Percentiles rank a stretch among this genome's conserved stretches.
Conservation (phyloP, 139 green algal species). For the Pycnococcus provasolii region DNA sequence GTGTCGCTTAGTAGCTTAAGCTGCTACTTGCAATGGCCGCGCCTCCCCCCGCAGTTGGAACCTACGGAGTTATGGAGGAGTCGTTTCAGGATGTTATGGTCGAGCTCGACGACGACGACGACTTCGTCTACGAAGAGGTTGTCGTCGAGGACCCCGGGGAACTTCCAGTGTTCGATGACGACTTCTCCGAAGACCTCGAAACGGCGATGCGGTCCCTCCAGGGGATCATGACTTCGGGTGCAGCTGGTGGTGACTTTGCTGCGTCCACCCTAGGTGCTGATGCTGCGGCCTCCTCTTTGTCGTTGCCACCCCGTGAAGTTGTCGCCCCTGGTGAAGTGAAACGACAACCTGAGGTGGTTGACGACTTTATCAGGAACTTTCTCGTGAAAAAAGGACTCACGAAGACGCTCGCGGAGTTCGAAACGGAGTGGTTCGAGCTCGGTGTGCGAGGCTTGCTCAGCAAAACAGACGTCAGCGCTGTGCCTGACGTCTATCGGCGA, state of each 20-base stretch:
- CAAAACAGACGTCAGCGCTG: slow-evolving; percentile 24
- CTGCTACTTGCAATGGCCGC: too few species aligned
- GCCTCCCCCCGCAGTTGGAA: too few species aligned
- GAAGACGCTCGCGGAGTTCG: slow-evolving; percentile 59
- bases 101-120: slow-evolving; percentile 52
- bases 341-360: slow-evolving; percentile 53
- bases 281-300: neutral
- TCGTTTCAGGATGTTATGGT: too few species aligned
- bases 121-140: slow-evolving; percentile 68
- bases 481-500: slow-evolving; percentile 59
- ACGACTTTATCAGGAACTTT: slow-evolving; percentile 81
- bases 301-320: slow-evolving; percentile 2
- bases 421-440: slow-evolving; percentile 78
- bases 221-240: slow-evolving; percentile 14
- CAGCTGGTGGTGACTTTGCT: neutral
- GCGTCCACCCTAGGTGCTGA: neutral
- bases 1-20: too few species aligned
- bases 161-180: slow-evolving; percentile 31
- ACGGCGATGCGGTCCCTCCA: slow-evolving; percentile 52
- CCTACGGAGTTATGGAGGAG: too few species aligned
- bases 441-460: slow-evolving; percentile 42
- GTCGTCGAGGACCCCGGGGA: slow-evolving; percentile 53
- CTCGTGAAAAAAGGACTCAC: slow-evolving; percentile 59
- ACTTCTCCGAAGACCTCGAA: slow-evolving; percentile 60
- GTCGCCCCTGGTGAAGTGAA: neutral